Evolutionary conservation across 2,329 filamentous ascomycete genomes (phyloP), one percentile per base, ranked within the genome.

Genomic region (Fusarium compactum): DNA sequence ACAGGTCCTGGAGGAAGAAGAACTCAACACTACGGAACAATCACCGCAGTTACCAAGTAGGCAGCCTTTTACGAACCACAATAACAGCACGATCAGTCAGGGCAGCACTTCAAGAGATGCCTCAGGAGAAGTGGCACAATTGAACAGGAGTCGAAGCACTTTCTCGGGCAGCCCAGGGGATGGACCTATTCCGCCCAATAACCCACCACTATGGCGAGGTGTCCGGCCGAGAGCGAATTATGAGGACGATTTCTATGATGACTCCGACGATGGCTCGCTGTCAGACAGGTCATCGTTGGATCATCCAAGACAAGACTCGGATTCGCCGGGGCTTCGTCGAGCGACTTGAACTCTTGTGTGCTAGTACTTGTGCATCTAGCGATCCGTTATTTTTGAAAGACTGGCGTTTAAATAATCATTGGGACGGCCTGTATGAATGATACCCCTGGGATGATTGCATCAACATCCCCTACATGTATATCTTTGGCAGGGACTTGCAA

Each of bases 1-100:
- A n/a, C 83, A 85, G 57, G 81, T 90, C 10, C 77, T 89, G 4
- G 86, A 89, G 62, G 87, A 90, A 64, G 86, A 88, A 60, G 83
- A 78, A 32, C 52, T 73, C 11, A 69, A 65, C 57, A 66, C 69
- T 15, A 24, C 68, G 8, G 61, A 66, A n/a, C 62, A 57, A n/a
- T 70, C 64, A 30, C 43, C 53, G 11, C 62, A 57, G 15, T 67
- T 67, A 32, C 34, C 51, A 27, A 51, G 25, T 16, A 56, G 62
- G 32, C 69, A 66, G n/a, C 50, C 24, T 27, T 57, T 70, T 29
- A 45, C 41, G 53, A 71, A 62, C 27, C 72, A 65, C 50, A 72
- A 56, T 24, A 59, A 65, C 45, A 69, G 62, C 45, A 60, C 45
- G 30, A 62, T 59, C 51, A 76, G 71, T 62, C 70, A 68, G 54